Conservation (phyloP, 352 stramenopile genomes). For the Phytopythium oedochilum region DNA sequence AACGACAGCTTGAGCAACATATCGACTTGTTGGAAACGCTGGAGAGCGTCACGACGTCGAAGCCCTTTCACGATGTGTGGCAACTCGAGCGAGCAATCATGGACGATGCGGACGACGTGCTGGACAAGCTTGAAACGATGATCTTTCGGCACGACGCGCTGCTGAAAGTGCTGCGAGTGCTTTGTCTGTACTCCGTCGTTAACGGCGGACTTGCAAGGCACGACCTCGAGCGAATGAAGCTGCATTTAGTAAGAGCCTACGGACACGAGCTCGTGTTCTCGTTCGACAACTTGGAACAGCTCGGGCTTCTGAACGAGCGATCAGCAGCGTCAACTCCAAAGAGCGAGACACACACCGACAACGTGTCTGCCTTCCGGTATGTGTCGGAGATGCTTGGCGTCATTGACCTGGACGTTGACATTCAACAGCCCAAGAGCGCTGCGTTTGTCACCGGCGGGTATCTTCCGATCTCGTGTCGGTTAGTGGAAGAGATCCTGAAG, state of each 20-base stretch:
- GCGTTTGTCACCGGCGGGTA: conserved; percentile 77
- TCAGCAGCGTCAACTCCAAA: background rate
- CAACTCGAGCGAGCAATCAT: conserved; percentile 63
- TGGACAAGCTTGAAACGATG: conserved; percentile 50
- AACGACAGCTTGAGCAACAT: conserved; percentile 55
- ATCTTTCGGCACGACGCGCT: conserved; percentile 54
- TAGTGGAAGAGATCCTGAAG: conserved; percentile 67
- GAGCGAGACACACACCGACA: background rate
- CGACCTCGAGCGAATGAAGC: conserved; percentile 40
- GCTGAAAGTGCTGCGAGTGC: conserved; percentile 45
- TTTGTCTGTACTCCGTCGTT: conserved; percentile 58
- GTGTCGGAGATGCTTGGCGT: conserved; percentile 26
- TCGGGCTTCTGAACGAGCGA: conserved; percentile 43
- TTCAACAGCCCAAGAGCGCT: conserved; percentile 40
- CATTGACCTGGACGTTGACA: conserved; percentile 56
- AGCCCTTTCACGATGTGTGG: conserved; percentile 62
- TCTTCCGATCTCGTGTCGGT: conserved; percentile 53
- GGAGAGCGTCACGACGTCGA: conserved; percentile 32
- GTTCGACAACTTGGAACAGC: conserved; percentile 50
- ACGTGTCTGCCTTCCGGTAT: conserved; percentile 20
- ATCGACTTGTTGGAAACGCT: conserved; percentile 55
- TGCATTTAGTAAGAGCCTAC: conserved; percentile 63
- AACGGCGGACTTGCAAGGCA: conserved; percentile 32
- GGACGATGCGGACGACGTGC: conserved; percentile 29
- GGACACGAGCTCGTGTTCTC: conserved; percentile 71